phyloP scores from a whole-genome alignment of 306 rosid species.

The Acacia crassicarpa region DNA sequence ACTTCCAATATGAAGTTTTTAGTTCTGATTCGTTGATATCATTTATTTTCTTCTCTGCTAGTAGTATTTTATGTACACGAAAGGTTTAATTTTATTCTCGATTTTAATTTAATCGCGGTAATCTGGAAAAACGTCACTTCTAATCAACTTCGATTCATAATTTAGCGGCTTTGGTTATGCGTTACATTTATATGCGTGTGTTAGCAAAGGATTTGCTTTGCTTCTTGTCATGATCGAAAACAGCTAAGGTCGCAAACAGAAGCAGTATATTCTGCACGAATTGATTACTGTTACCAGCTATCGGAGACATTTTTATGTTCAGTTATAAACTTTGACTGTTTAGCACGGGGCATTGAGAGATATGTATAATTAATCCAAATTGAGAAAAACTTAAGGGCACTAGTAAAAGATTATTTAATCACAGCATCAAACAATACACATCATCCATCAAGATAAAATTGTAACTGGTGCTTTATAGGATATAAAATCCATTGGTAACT shows the following conservation, averaged over 20 bases:
- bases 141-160: not conserved
- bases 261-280: not conserved
- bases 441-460: conserved; percentile 1
- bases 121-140: not conserved
- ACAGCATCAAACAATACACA: not conserved
- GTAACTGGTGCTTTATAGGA: conserved; percentile 12
- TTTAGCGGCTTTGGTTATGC: not conserved
- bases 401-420: conserved; percentile 11
- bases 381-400: conserved; percentile 7
- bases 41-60: not conserved
- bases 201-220: not conserved
- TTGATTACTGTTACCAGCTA: not conserved
- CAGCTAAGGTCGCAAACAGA: not conserved
- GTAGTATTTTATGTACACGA: not conserved
- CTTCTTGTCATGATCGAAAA: not conserved
- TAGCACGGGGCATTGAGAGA: not conserved
- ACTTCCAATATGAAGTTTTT: conserved; percentile 14
- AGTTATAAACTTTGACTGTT: not conserved
- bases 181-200: not conserved
- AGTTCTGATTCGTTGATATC: not conserved
- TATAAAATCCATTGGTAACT: not conserved
- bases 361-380: not conserved
- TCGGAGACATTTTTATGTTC: not conserved
- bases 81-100: not conserved
- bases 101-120: not conserved